Percentiles rank a stretch among this genome's conserved stretches.
Conservation (phyloP, 1,284 basidiomycete species). For the Ceratobasidium sp. region DNA sequence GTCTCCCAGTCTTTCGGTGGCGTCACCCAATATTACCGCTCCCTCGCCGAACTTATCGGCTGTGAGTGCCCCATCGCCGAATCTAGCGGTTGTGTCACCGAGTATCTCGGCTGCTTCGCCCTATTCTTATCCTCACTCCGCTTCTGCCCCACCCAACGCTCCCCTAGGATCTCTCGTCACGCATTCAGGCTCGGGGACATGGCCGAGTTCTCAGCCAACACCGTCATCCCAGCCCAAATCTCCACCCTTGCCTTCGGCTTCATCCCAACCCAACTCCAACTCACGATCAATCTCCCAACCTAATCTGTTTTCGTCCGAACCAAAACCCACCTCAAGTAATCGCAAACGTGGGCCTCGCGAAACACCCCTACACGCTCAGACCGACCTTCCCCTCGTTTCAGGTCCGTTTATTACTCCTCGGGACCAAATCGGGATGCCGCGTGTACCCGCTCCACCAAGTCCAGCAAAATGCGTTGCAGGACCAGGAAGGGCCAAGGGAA, state of each 20-base stretch:
- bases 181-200: not conserved
- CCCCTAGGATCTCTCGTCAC: not conserved
- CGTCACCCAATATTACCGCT: constrained; percentile 20
- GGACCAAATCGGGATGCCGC: constrained; percentile 23
- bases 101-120: constrained; percentile 34
- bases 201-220: constrained; percentile 6
- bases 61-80: constrained; percentile 1
- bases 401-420: constrained; percentile 31
- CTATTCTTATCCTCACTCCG: constrained; percentile 8
- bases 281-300: constrained; percentile 13
- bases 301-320: not conserved
- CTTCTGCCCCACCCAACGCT: not conserved
- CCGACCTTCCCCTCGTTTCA: not conserved
- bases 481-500: not conserved
- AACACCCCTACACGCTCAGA: constrained; percentile 8
- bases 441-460: constrained; percentile 1
- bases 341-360: constrained; percentile 17
- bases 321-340: not conserved
- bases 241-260: not conserved
- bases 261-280: not conserved
- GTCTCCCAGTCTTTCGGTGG: constrained; percentile 20
- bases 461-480: constrained; percentile 5
- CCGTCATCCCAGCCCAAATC: too few species aligned
- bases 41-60: constrained; percentile 24
- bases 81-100: not conserved